Conservation (phyloP, 371 early-diverging fungal genomes). For the Coemansia sp. region DNA sequence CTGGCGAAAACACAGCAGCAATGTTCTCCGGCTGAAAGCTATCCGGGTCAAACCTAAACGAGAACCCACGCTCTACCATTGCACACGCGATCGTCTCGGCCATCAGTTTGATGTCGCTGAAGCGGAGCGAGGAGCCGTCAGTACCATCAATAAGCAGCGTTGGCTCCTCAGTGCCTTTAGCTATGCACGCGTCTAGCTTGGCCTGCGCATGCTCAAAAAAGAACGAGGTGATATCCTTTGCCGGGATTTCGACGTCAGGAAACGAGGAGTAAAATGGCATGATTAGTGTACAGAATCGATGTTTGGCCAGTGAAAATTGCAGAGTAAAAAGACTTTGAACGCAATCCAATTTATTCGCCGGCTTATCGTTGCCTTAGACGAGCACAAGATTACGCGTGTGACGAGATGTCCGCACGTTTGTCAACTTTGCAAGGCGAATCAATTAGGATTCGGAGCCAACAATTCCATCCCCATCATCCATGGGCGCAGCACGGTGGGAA, state of each 20-base stretch:
- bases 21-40: background rate
- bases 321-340: background rate
- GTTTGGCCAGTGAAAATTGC: background rate
- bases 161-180: conserved; percentile 2
- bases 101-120: conserved; percentile 20
- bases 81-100: conserved; percentile 17
- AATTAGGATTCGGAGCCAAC: conserved; percentile 11
- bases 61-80: conserved; percentile 7
- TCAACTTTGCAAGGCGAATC: background rate
- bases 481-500: conserved; percentile 72
- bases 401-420: no score
- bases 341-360: no score
- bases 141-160: conserved; percentile 14
- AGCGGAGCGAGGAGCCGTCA: conserved; percentile 9
- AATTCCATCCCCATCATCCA: conserved; percentile 58
- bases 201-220: conserved; percentile 27
- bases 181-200: background rate
- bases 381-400: no score
- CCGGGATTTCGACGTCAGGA: conserved; percentile 19
- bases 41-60: background rate
- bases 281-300: background rate
- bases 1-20: conserved; percentile 13
- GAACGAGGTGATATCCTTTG: conserved; percentile 26
- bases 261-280: conserved; percentile 39
- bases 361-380: no score